Percentiles rank a stretch among this genome's conserved stretches.
Conservation (phyloP, 179 eudicot species). For the Silene vulgaris region DNA sequence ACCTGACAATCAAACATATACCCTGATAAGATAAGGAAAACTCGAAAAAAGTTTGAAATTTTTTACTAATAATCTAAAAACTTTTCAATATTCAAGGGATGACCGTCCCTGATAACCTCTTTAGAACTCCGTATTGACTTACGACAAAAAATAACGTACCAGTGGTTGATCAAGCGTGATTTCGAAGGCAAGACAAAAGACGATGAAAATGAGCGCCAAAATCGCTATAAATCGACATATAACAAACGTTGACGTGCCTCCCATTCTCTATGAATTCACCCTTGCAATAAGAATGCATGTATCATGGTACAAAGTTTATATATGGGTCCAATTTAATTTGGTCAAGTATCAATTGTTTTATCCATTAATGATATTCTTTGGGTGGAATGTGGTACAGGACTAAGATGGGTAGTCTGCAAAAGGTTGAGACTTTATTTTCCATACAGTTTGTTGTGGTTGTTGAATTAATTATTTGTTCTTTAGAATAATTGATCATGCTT, state of each 20-base stretch:
- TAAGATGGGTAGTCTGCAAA: conserved; percentile 3
- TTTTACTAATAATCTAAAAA: too few relatives aligned
- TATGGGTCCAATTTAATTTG: too few relatives aligned
- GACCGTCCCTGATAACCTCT: too few relatives aligned
- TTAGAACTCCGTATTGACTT: too few relatives aligned
- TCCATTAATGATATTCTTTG: too few relatives aligned
- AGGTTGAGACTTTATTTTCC: background rate
- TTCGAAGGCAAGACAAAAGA: conserved; percentile 20
- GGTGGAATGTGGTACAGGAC: background rate
- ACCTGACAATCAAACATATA: conserved; percentile 1
- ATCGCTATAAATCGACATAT: conserved; percentile 17
- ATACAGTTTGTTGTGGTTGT: background rate
- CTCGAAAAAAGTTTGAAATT: too few relatives aligned
- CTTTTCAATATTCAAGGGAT: too few relatives aligned
- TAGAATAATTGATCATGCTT: background rate
- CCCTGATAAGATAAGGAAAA: too few relatives aligned
- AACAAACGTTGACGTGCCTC: conserved; percentile 4
- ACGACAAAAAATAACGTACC: conserved; percentile 1
- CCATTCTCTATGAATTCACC: background rate
- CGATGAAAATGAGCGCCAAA: conserved; percentile 19
- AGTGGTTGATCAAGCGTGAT: background rate
- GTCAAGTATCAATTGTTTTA: too few relatives aligned
- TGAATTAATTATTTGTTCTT: background rate
- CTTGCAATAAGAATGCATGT: too few relatives aligned
- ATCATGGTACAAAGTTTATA: too few relatives aligned